Percentiles rank a stretch among this genome's conserved stretches.
Evolutionary conservation across 2,329 filamentous ascomycete species (phyloP).

Genomic region (Exophiala bonariae): DNA sequence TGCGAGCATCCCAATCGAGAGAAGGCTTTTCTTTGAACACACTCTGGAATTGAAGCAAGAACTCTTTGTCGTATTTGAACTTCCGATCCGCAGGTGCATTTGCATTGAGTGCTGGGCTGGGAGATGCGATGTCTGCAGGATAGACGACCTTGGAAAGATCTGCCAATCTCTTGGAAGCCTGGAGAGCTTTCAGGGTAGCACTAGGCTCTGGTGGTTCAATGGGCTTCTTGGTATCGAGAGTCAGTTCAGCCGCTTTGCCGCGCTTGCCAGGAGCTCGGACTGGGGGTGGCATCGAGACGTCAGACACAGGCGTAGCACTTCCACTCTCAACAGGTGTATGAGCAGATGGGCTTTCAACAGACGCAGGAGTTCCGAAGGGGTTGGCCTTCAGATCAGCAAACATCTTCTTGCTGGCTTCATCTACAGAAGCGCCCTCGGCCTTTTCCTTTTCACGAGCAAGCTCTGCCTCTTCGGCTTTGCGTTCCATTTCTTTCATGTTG

Average conservation of each 20-base stretch:
- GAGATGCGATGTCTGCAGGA: conserved; percentile 78
- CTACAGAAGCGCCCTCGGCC: conserved; percentile 32
- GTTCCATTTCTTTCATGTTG: conserved; percentile 50
- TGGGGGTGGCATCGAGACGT: conserved; percentile 48
- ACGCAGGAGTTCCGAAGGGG: conserved; percentile 32
- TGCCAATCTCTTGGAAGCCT: conserved; percentile 84
- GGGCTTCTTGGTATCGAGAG: conserved; percentile 81
- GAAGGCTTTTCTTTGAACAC: conserved; percentile 98
- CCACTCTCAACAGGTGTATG: conserved; percentile 45
- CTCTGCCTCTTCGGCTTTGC: conserved; percentile 49
- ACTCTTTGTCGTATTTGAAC: conserved; percentile 94
- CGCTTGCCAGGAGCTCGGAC: conserved; percentile 63
- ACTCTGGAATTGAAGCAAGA: conserved; percentile 92
- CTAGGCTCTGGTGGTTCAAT: conserved; percentile 91
- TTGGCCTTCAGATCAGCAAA: conserved; percentile 48
- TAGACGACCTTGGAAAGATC: conserved; percentile 79
- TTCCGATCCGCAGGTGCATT: conserved; percentile 70
- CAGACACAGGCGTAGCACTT: conserved; percentile 46
- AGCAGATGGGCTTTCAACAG: conserved; percentile 32
- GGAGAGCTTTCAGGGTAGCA: conserved; percentile 87
- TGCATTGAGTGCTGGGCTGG: conserved; percentile 85
- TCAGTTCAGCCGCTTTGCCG: conserved; percentile 81
- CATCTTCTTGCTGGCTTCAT: conserved; percentile 37
- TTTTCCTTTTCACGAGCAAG: conserved; percentile 44
- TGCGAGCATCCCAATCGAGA: conserved; percentile 85